Base-by-base conservation (phyloP, 805 yeast genomes). In the Metschnikowia corniflorae region DNA sequence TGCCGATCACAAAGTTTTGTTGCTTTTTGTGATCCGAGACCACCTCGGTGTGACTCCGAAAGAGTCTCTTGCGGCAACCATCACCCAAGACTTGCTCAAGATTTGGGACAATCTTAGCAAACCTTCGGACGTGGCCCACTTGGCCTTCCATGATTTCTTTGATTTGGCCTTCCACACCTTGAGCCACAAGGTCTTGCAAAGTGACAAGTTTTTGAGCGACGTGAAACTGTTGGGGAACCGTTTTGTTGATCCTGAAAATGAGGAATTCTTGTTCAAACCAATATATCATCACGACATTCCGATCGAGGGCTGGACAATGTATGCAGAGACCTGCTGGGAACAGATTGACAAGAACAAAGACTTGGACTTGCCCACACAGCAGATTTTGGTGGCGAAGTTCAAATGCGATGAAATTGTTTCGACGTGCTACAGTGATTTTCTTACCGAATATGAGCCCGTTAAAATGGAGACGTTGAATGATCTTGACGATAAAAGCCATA, bases 361-460 rank as follows among this genome's bases (percentile, higher is more conserved):
- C 57, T 74, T 93, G 45, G 98, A 93, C 62, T 71, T 93, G 47
- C 98, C 98, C 18, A 89, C 97, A 2, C 98, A 93, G 56, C 98
- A 93, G 59, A 85, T 86, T 21, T 69, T 93, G 42, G 97, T 93
- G 16, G 95, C 98, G 6, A 77, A 93, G 51, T 91, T 87, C 63
- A 80, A 95, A 54, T 91, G 97, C 58, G 95, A 88, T 54, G 97
- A 93, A 60, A 85, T 93, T 31, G 73, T 82, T 16, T 63, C 69
- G 28, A 42, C 39, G 15, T 57, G 62, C 19, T 61, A 43, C 28
- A 57, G 51, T 7, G 65, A 61, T 8, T 67, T 65, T 39, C 36
- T 49, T 14, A 30, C 16, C 9, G 52, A 49, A 16, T 57, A 46
- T 30, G 35, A 46, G 4, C 54, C 42, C 9, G 20, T 29, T 12